These are phyloP conservation scores for Fraxinus sp. DNA, from an alignment of 305 asterid species.

Conservation along the genomic window DNA sequence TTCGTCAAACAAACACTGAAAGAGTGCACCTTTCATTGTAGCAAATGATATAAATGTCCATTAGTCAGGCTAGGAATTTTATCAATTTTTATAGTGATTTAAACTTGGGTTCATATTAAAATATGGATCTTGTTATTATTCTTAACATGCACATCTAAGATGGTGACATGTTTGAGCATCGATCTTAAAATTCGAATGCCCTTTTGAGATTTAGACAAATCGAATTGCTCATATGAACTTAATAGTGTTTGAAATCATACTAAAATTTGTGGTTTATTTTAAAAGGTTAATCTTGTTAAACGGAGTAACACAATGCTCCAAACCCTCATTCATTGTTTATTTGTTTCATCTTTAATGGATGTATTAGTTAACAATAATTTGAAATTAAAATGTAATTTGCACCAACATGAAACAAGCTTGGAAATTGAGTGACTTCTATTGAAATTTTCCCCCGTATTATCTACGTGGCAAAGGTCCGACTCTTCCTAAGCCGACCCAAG, in stretches of 20 bases:
- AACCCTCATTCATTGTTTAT: neutral
- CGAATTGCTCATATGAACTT: too few species aligned
- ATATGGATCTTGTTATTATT: too few species aligned
- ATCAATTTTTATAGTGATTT: too few species aligned
- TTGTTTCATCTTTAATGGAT: neutral
- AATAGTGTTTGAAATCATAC: neutral
- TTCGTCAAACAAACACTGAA: neutral
- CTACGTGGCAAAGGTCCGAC: constrained; percentile 26
- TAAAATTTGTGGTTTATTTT: too few species aligned
- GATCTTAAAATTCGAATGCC: neutral
- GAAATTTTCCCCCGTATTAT: neutral
- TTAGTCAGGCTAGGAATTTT: neutral
- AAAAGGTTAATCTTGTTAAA: too few species aligned
- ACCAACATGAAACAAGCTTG: neutral
- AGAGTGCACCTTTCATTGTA: neutral
- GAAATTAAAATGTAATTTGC: neutral
- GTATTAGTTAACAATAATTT: neutral
- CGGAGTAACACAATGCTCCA: neutral
- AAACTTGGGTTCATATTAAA: neutral
- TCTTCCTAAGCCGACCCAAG: constrained; percentile 30
- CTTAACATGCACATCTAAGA: neutral
- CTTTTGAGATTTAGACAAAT: too few species aligned
- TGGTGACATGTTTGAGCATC: neutral
- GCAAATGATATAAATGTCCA: neutral
- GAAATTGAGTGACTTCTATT: neutral